phyloP scores from a whole-genome alignment of 148 eudicot genomes.

The Chenopodium quinoa region DNA sequence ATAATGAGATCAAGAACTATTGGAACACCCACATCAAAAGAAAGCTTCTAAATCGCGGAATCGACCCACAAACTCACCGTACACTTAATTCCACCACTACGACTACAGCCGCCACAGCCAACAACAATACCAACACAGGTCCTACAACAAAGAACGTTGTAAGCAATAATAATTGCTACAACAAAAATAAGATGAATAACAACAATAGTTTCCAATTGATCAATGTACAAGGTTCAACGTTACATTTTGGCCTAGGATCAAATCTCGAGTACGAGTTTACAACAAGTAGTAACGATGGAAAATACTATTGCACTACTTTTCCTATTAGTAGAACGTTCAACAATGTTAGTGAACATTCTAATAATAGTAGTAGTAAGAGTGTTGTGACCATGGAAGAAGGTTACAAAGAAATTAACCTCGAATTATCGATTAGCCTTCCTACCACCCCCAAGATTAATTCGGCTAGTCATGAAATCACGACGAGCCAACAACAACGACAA shows the following conservation, averaged over 20 bases:
- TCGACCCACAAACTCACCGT: slow-evolving; percentile 45
- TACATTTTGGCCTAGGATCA: slow-evolving; percentile 25
- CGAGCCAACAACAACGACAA: slow-evolving; percentile 21
- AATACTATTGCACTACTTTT: not conserved
- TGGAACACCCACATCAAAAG: slow-evolving; percentile 50
- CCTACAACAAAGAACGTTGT: not conserved
- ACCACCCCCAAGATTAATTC: slow-evolving; percentile 5
- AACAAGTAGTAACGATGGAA: not conserved
- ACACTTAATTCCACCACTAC: slow-evolving; percentile 8
- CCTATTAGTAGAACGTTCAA: slow-evolving; percentile 13
- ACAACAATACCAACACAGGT: not conserved
- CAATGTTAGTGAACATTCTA: slow-evolving; percentile 34
- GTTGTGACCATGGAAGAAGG: slow-evolving; percentile 27
- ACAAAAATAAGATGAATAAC: not conserved
- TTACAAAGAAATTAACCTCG: slow-evolving; percentile 30
- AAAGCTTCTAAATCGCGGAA: slow-evolving; percentile 45
- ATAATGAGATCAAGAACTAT: slow-evolving; percentile 49
- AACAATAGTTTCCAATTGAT: slow-evolving; percentile 27
- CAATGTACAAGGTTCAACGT: slow-evolving; percentile 33
- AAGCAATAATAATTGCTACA: not conserved
- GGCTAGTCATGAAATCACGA: not conserved
- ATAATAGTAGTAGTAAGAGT: slow-evolving; percentile 31
- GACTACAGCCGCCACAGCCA: not conserved
- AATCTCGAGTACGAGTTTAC: slow-evolving; percentile 3
- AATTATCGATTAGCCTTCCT: slow-evolving; percentile 34